Conservation (phyloP, 2,329 filamentous ascomycete genomes). For the Graphilbum ipis-grandicollis region DNA sequence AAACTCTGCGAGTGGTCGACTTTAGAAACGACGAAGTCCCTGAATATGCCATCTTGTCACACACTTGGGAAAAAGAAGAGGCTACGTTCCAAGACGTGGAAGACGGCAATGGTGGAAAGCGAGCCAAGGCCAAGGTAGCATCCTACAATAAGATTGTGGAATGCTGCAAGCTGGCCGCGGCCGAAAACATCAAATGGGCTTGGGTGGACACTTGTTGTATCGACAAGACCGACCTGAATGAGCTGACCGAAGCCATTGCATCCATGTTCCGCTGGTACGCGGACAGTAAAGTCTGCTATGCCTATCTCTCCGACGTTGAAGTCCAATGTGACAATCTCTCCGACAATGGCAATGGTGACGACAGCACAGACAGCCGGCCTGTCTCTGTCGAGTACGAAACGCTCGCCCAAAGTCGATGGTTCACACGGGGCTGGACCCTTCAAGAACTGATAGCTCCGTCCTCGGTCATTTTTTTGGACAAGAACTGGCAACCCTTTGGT, state of each 20-base stretch:
- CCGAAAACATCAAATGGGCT: background rate
- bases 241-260: slow-evolving; percentile 2
- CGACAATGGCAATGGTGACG: too few relatives aligned
- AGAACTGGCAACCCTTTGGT: slow-evolving; percentile 6
- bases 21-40: too few relatives aligned
- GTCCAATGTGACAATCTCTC: too few relatives aligned
- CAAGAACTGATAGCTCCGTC: slow-evolving; percentile 9
- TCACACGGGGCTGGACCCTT: slow-evolving; percentile 6
- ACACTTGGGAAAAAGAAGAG: slow-evolving; percentile 8
- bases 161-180: background rate
- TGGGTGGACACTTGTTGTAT: slow-evolving; percentile 6
- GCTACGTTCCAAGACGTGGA: slow-evolving; percentile 6
- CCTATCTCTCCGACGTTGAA: slow-evolving; percentile 1
- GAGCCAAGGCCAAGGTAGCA: slow-evolving; percentile 12
- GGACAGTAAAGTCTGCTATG: slow-evolving; percentile 1
- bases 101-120: background rate
- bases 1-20: too few relatives aligned
- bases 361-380: background rate
- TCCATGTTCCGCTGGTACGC: slow-evolving; percentile 5
- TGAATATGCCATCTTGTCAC: slow-evolving; percentile 11
- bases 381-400: background rate
- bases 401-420: slow-evolving; percentile 1
- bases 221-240: background rate
- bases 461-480: slow-evolving; percentile 9
- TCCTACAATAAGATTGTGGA: slow-evolving; percentile 14